Conservation (phyloP, 164 flowering plant species). For the Litsea cubeba region DNA sequence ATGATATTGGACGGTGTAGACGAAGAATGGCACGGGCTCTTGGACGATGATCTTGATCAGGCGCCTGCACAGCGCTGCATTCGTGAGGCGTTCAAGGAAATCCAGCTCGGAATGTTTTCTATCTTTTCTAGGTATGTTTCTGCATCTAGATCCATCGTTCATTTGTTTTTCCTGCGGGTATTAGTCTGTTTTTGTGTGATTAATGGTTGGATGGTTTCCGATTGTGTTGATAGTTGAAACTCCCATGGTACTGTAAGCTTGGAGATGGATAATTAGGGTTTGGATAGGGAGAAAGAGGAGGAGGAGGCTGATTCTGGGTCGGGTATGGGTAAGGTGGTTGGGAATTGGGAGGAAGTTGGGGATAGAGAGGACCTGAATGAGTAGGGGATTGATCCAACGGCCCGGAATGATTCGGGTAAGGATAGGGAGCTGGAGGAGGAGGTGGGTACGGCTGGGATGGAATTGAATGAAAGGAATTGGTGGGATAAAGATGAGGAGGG, state of each 20-base stretch:
- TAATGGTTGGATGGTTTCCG: too few relatives aligned
- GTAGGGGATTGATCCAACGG: constrained; percentile 15
- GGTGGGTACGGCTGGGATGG: constrained; percentile 11
- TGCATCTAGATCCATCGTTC: too few relatives aligned
- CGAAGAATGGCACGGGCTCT: too few relatives aligned
- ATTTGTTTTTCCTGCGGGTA: too few relatives aligned
- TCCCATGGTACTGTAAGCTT: constrained; percentile 14
- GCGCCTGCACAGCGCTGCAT: too few relatives aligned
- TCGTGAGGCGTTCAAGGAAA: too few relatives aligned
- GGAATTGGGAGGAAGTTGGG: neutral
- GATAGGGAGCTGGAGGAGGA: neutral
- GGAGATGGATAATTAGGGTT: constrained; percentile 7
- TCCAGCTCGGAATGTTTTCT: too few relatives aligned
- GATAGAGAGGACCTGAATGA: constrained; percentile 10
- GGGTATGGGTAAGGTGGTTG: constrained; percentile 2
- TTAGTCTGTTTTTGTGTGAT: too few relatives aligned
- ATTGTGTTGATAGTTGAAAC: constrained; percentile 34
- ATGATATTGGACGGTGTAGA: too few relatives aligned
- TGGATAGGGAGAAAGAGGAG: constrained; percentile 8
- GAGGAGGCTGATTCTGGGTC: neutral
- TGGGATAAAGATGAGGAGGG: constrained; percentile 15
- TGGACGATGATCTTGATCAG: too few relatives aligned
- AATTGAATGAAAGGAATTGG: constrained; percentile 11
- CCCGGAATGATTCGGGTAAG: constrained; percentile 18
- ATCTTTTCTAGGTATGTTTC: too few relatives aligned